Evolutionary conservation across 1,139 yeast species (phyloP), one percentile per base, ranked within the genome.

Genomic region (Lodderomyces jiufengensis): DNA sequence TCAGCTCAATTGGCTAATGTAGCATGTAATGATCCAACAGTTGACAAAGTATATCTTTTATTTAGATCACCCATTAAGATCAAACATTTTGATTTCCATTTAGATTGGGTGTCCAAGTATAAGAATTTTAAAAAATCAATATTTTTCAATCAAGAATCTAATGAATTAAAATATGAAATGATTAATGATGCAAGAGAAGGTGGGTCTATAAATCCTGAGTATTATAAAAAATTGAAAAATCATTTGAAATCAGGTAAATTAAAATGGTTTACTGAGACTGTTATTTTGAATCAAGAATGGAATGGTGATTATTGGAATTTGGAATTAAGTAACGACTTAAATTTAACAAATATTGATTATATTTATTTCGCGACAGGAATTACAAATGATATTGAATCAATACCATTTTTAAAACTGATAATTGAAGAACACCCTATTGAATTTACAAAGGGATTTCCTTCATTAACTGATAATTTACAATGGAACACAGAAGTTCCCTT

Each of bases 51-150:
- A 0, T 57, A 59, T 30, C 54, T 69, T 8, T 39, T 71, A 10
- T 48, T 66, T 14, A 54, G 76, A 36, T 70, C 74, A 0, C 57
- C 61, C 3, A 42, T 70, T 31, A 70, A 69, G 43, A 61, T 70
- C 32, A 71, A 71, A 46, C 76, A 71, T 44, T 70, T 71, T 50
- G 77, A 71, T 42, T 70, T 70, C 46, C 75, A 70, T 43, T 52
- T 71, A 32, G 76, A 71, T 41, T 71, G 76, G 76, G 76, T 70
- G n/a, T 66, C 76, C 13, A 71, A 71, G 43, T 71, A 69, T 46
- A 64, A 64, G 42, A 66, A 65, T 37, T 65, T 66, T 21, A 65
- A 64, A 43, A 65, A 65, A 39, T 63, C 72, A 1, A 62, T 69
- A 1, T 70, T 70, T 34, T 70, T 69, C 51, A 62, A 67, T 44